Percentiles rank a stretch among this genome's conserved stretches.
These are phyloP conservation scores for Hyaloscypha finlandica DNA, from an alignment of 495 filamentous ascomycete species.

Conservation along the genomic window DNA sequence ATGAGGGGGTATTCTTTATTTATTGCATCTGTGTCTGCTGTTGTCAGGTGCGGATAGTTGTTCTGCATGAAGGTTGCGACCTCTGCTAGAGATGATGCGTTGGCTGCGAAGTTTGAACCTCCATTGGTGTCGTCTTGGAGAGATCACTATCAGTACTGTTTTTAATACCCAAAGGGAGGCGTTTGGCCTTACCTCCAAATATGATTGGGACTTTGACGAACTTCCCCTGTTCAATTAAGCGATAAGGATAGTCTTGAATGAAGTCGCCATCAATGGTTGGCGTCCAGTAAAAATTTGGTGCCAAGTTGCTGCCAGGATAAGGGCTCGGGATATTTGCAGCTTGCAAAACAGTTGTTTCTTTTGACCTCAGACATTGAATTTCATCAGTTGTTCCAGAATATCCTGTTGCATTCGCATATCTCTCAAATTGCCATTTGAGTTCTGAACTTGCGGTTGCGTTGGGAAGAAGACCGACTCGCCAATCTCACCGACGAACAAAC, in stretches of 20 bases:
- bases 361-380: conserved; percentile 11
- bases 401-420: conserved; percentile 53
- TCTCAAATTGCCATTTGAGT: conserved; percentile 64
- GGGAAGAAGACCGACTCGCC: conserved; percentile 65
- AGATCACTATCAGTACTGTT: not conserved
- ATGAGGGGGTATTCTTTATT: conserved; percentile 58
- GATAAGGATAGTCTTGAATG: conserved; percentile 59
- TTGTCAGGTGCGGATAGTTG: conserved; percentile 61
- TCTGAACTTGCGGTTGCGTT: conserved; percentile 57
- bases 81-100: conserved; percentile 43
- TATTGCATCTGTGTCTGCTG: conserved; percentile 53
- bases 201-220: conserved; percentile 71
- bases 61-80: conserved; percentile 58
- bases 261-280: conserved; percentile 63
- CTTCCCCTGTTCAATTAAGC: conserved; percentile 54
- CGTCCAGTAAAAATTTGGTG: conserved; percentile 59
- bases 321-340: conserved; percentile 25
- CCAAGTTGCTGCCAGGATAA: conserved; percentile 35
- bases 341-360: conserved; percentile 14
- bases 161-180: not conserved
- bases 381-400: conserved; percentile 41
- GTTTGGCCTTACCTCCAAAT: conserved; percentile 41
- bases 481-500: conserved; percentile 24
- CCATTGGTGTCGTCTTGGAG: conserved; percentile 58
- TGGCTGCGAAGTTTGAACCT: conserved; percentile 63